Evolutionary conservation across 2,329 filamentous ascomycete species (phyloP).

Genomic region (Laburnicola sp.): DNA sequence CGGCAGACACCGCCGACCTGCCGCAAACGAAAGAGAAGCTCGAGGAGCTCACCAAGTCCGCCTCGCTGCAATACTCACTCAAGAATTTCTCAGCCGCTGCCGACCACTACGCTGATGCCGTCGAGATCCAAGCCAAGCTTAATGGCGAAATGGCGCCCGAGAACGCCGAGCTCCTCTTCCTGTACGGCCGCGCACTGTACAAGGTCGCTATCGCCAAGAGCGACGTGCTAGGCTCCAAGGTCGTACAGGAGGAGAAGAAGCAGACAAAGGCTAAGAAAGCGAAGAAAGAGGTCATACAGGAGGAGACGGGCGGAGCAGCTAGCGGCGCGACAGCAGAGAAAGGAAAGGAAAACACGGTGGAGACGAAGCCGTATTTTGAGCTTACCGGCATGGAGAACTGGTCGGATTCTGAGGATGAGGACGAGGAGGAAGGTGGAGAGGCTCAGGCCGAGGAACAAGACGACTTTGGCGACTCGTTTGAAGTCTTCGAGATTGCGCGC

Average conservation of each 20-base stretch:
- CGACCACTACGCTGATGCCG: conserved; percentile 85
- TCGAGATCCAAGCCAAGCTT: conserved; percentile 84
- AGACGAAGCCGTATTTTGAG: conserved; percentile 81
- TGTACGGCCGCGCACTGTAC: conserved; percentile 92
- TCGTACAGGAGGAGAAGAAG: conserved; percentile 61
- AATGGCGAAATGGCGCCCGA: conserved; percentile 89
- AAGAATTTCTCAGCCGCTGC: conserved; percentile 86
- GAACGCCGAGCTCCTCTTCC: conserved; percentile 91
- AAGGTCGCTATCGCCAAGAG: conserved; percentile 93
- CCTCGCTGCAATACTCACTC: conserved; percentile 80
- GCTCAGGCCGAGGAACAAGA: conserved; percentile 58
- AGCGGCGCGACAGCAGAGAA: conserved; percentile 46
- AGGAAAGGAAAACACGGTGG: conserved; percentile 52
- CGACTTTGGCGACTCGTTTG: conserved; percentile 66
- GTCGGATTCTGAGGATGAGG: conserved; percentile 73
- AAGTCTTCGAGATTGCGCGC: conserved; percentile 65
- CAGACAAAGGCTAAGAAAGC: conserved; percentile 55
- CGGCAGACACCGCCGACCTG: conserved; percentile 28
- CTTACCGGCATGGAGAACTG: conserved; percentile 95
- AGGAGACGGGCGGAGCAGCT: conserved; percentile 33
- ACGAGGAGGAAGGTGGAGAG: conserved; percentile 56
- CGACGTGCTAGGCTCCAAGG: conserved; percentile 86
- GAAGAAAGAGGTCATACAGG: conserved; percentile 43
- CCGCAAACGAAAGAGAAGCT: conserved; percentile 63
- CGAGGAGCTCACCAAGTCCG: conserved; percentile 77